These are phyloP conservation scores for Lasiosphaeris hirsuta DNA, from an alignment of 495 filamentous ascomycete species.

Conservation along the genomic window DNA sequence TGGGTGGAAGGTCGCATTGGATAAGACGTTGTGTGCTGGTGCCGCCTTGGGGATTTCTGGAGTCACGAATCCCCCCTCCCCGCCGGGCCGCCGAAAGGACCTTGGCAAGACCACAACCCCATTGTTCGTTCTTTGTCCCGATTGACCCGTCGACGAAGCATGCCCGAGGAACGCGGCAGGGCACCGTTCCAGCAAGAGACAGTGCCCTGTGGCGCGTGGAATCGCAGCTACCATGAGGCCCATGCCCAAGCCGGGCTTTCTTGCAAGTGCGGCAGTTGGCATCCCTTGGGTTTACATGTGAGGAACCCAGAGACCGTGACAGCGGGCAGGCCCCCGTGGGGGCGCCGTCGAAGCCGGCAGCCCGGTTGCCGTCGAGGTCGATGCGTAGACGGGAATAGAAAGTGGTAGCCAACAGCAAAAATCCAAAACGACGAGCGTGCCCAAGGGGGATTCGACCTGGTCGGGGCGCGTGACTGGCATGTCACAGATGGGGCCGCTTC, in stretches of 20 bases:
- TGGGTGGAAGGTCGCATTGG: neutral
- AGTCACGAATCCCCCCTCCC: neutral
- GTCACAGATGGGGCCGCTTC: too few species aligned
- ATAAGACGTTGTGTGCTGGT: neutral
- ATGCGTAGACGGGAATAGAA: constrained; percentile 6
- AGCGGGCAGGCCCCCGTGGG: neutral
- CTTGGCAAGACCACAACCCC: neutral
- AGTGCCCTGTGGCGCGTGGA: too few species aligned
- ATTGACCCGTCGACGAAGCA: too few species aligned
- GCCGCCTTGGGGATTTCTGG: neutral
- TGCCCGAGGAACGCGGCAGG: too few species aligned
- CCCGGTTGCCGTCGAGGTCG: neutral
- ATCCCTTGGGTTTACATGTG: neutral
- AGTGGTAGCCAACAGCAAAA: constrained; percentile 5
- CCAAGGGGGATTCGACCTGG: neutral
- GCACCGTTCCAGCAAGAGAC: too few species aligned
- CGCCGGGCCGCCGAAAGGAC: too few species aligned
- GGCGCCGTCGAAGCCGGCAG: neutral
- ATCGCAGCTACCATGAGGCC: too few species aligned
- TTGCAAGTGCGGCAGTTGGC: neutral
- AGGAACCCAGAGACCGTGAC: neutral
- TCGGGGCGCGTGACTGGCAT: neutral
- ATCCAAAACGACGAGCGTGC: neutral
- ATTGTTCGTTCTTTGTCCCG: too few species aligned
- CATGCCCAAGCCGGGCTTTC: neutral